Base-by-base conservation (phyloP, 2,329 filamentous ascomycete species). In the Annulohypoxylon truncatum region DNA sequence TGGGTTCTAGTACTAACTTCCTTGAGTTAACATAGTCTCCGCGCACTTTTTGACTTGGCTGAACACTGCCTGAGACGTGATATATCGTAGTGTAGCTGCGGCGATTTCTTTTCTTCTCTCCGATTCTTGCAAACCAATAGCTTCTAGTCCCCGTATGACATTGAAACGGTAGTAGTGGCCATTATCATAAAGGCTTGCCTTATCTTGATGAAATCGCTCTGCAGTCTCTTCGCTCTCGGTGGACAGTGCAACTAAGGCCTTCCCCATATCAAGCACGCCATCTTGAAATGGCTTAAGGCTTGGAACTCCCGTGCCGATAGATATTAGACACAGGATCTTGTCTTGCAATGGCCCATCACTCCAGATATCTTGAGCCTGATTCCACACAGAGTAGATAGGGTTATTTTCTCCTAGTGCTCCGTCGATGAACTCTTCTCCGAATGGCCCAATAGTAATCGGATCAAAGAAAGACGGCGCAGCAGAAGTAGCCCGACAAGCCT, bases 401-500 rank as follows among this genome's bases (percentile, higher is more conserved):
- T 57, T 57, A 12, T 57, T 57, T 13, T 20, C 26, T 18, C 53
- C 18, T 8, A 47, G 10, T 20, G 53, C 53, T 13, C 53, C 53
- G 12, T 57, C 53, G 5, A 31, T n/a, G 13, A 56, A 56, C 8
- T 38, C 42, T 12, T 33, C 52, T n/a, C 35, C 22, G 38, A 13
- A 22, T 15, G 35, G 35, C n/a, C 35, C 35, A 40, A 56, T 35
- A 12, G 54, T 57, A 31, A 57, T 57, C 3, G 42, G 54, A 18
- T 59, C 46, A n/a, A 59, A 59, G 33, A 59, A 51, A 33, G 24
- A 44, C 18, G 55, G 44, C 8, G 46, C 55, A n/a, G 55, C 55
- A 12, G 55, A 59, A 42, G 55, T 59, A 42, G 55, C 55, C 22
- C 55, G 55, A 20, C 46, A 47, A 42, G 55, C 55, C 13, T 59